Evolutionary conservation across 805 yeast species (phyloP), one percentile per base, ranked within the genome.

Genomic region (Metschnikowia rubicola): DNA sequence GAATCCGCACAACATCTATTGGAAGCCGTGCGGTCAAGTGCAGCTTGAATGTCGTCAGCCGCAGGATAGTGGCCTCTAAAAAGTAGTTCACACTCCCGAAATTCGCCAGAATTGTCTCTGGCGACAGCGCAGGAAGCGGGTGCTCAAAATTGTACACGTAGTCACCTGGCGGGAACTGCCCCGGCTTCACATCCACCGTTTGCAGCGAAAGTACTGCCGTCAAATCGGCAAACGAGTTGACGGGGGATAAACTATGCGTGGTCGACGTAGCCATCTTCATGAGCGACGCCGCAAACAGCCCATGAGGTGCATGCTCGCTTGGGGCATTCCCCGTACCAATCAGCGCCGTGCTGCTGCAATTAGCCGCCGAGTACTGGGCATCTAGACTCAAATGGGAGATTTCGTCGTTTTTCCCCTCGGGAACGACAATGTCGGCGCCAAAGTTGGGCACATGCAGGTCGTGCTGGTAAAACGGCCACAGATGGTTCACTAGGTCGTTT

Each of bases 131-230:
- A 6, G 88, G 92, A 28, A 94, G 74, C 6, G 95, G 84, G 48
- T 90, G 88, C 65, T 94, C 99, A 65, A 94, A 92, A 49, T 88
- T 86, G 70, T 92, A 94, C 39, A 89, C 77, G 61, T 94, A 94
- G 59, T 91, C 97, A 17, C 98, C 99, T 0, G 96, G 89, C 19
- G 77, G 72, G 56, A 92, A 91, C 4, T 41, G 46, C 69, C 65
- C 41, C 6, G 41, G 44, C 26, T 45, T 65, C 60, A 29, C 41
- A 33, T 36, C 37, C 15, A 41, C 45, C 29, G 36, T 62, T 46
- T 54, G 54, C 31, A 57, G 52, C 12, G 62, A 37, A 57, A 62
- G 50, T 36, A 65, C 50, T 19, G 62, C 34, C 10, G 57, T 46
- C 34, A 63, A 47, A 34, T 67, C 73, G 11, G 54, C 42, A 37